These are phyloP conservation scores for Nothophaeocryptopus gaeumannii DNA, from an alignment of 2,329 filamentous ascomycete genomes.

Conservation along the genomic window DNA sequence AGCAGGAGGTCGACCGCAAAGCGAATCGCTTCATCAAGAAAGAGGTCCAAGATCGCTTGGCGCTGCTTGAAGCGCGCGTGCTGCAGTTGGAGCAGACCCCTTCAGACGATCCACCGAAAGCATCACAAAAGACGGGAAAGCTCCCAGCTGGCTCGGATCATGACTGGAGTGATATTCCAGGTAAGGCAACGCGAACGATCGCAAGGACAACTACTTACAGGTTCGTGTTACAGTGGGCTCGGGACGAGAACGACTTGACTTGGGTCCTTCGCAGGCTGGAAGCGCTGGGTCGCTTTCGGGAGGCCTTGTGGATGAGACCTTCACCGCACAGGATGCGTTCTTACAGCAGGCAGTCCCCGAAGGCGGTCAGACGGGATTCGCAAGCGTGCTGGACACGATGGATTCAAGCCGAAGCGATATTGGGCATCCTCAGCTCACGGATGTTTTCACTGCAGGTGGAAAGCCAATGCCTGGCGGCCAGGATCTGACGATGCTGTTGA, in stretches of 20 bases:
- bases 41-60: slow-evolving; percentile 24
- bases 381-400: no score
- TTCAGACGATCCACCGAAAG: background rate
- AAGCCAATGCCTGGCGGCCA: slow-evolving; percentile 15
- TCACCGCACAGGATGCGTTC: no score
- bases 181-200: no score
- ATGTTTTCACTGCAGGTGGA: slow-evolving; percentile 13
- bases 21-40: slow-evolving; percentile 27
- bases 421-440: slow-evolving; percentile 15
- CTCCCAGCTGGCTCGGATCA: no score
- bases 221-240: no score
- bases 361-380: no score
- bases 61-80: slow-evolving; percentile 22
- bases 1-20: slow-evolving; percentile 25
- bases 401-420: no score
- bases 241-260: background rate
- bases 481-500: slow-evolving; percentile 23
- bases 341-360: no score
- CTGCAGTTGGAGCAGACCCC: slow-evolving; percentile 15
- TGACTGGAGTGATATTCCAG: no score
- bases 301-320: background rate
- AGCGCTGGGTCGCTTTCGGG: slow-evolving; percentile 1
- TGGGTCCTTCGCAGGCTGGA: background rate
- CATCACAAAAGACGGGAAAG: no score
- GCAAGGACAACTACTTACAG: no score